A percentile compares a stretch with the other conserved stretches of the same genome.
Evolutionary conservation across 2,329 filamentous ascomycete species (phyloP).

Genomic region (Ceratocystis cubensis): DNA sequence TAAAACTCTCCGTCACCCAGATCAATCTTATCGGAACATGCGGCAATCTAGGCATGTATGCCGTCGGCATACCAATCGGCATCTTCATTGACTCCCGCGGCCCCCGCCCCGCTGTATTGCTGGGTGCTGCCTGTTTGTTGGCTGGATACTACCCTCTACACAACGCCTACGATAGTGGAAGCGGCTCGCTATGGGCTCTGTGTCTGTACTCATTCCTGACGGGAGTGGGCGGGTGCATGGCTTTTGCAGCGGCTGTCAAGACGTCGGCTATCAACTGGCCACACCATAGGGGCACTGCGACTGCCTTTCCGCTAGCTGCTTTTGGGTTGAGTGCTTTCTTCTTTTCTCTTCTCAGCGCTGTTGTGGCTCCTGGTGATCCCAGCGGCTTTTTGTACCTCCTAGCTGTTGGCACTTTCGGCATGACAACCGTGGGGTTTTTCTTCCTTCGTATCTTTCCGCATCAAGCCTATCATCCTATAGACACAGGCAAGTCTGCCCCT

Average conservation of each 20-base stretch:
- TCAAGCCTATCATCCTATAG: slow-evolving; percentile 44
- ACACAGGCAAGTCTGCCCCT: slow-evolving; percentile 14
- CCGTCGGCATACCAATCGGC: slow-evolving; percentile 75
- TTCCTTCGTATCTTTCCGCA: slow-evolving; percentile 67
- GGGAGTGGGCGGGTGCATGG: slow-evolving; percentile 77
- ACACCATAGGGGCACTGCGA: slow-evolving; percentile 79
- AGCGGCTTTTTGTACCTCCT: slow-evolving; percentile 70
- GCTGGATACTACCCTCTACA: slow-evolving; percentile 80
- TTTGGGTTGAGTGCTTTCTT: slow-evolving; percentile 95
- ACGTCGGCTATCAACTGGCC: slow-evolving; percentile 83
- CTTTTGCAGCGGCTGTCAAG: slow-evolving; percentile 83
- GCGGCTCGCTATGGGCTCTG: slow-evolving; percentile 46
- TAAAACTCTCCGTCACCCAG: slow-evolving; percentile 82
- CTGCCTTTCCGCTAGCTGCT: slow-evolving; percentile 80
- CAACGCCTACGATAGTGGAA: slow-evolving; percentile 58
- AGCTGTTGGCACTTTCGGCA: slow-evolving; percentile 61
- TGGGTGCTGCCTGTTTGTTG: slow-evolving; percentile 60
- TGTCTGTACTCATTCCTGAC: slow-evolving; percentile 79
- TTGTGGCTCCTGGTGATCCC: slow-evolving; percentile 73
- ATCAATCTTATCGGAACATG: slow-evolving; percentile 81
- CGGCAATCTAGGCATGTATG: slow-evolving; percentile 90
- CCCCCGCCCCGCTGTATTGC: slow-evolving; percentile 63
- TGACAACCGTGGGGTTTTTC: slow-evolving; percentile 68
- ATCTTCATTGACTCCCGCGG: slow-evolving; percentile 75
- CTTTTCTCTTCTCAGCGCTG: slow-evolving; percentile 67